Base-by-base conservation (phyloP, 2,329 filamentous ascomycete genomes). In the Ploettnerulaceae sp. region DNA sequence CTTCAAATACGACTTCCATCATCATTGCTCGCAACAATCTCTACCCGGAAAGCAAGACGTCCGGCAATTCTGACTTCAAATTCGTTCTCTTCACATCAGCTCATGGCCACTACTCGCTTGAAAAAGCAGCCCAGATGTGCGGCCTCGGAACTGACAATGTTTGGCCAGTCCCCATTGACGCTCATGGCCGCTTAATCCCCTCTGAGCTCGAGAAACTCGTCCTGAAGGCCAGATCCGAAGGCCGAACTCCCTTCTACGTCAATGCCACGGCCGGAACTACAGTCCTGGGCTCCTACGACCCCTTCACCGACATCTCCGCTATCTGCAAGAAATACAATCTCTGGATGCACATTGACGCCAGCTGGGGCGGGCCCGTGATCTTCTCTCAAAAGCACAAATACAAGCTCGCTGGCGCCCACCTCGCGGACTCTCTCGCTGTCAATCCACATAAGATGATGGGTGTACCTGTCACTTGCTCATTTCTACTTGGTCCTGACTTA, bases 391-490 rank as follows among this genome's bases (percentile, higher is more conserved):
- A 69, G 47, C 82, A 86, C 33, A 71, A 70, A 35, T 61, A 69
- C 44, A 86, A 89, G 62, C 70, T 97, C 7, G 65, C 70, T 1
- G 91, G 91, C 11, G 72, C 77, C 2, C 75, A 89, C 34, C 74
- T 84, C 31, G 93, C 90, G 7, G 77, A 96, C 66, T 88, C 82
- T 11, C 72, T 97, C 29, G 88, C 89, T 2, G 78, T 95, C 45
- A 97, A 95, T 66, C 90, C 93, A 47, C 93, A 98, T 70, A 97
- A 97, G 70, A 97, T 97, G 93, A 77, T 97, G 63, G 88, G 88
- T 48, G 86, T 89, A 2, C 91, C 93, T 0, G 71, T 94, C 31
- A 95, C 90, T 0, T 97, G 90, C 69, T 90, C 85, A 0, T 96
- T 95, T 70, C 76, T 98, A 4, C 75, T 98, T 9, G 83, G 80